Percentiles rank a stretch among this genome's conserved stretches.
Conservation (phyloP, 2,329 filamentous ascomycete species). For the Penicillium sp. region DNA sequence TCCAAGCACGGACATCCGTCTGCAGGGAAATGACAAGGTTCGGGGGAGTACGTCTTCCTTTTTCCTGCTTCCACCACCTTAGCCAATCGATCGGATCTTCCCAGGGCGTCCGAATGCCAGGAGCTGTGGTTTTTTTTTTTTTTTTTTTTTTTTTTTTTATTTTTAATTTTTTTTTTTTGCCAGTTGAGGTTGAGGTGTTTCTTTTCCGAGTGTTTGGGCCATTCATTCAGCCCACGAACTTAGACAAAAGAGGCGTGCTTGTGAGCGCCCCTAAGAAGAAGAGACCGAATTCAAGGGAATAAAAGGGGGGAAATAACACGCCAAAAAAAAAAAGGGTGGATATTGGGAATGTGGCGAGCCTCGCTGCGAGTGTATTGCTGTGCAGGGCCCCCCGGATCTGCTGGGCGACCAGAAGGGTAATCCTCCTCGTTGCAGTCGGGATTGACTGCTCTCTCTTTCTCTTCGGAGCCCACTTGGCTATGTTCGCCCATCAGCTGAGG, state of each 20-base stretch:
- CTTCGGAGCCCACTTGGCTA: constrained; percentile 5
- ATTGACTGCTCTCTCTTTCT: no score
- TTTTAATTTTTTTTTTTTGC: no score
- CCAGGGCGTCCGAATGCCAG: neutral
- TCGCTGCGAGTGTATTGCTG: constrained; percentile 9
- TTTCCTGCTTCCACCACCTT: neutral
- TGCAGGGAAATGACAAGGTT: constrained; percentile 26
- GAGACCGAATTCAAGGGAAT: no score
- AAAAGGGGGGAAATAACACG: neutral
- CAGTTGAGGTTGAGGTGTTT: neutral
- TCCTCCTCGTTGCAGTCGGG: neutral
- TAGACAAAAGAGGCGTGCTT: neutral
- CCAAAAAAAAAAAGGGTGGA: neutral
- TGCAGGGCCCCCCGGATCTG: constrained; percentile 18
- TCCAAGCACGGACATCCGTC: constrained; percentile 27
- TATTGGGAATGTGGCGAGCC: constrained; percentile 19
- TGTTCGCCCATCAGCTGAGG: constrained; percentile 21
- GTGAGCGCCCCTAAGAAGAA: neutral
- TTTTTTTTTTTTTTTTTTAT: no score
- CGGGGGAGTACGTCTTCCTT: constrained; percentile 7
- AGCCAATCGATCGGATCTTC: neutral
- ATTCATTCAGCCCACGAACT: neutral
- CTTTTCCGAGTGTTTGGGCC: neutral
- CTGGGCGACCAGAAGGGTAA: constrained; percentile 22
- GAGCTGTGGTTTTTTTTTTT: no score